phyloP scores from a whole-genome alignment of 2,329 filamentous ascomycete species.

The Botrytis fragariae region DNA sequence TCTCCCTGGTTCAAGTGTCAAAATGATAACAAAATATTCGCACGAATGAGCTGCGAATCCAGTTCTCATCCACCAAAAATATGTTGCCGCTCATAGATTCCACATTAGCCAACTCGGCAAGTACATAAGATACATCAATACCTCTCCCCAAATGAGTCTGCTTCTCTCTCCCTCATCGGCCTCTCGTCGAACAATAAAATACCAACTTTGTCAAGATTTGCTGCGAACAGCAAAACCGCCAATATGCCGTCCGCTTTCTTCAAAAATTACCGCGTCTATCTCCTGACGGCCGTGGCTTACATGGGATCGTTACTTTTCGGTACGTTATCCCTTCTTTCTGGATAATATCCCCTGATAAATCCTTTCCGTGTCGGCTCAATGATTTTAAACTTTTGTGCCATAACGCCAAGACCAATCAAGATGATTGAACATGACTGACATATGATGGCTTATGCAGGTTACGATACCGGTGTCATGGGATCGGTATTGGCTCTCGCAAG shows the following conservation, averaged over 20 bases:
- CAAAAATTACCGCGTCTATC: conserved; percentile 30
- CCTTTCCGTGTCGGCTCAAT: not conserved
- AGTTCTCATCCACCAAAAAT: not conserved
- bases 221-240: not conserved
- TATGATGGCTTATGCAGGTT: conserved; percentile 23
- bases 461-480: conserved; percentile 35
- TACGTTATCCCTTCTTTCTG: conserved; percentile 8
- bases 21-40: conserved; percentile 6
- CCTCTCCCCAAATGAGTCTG: not conserved
- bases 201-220: not conserved
- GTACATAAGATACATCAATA: conserved; percentile 7
- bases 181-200: conserved; percentile 11
- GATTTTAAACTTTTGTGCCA: not conserved
- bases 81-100: not conserved
- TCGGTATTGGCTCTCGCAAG: conserved; percentile 29
- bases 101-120: not conserved
- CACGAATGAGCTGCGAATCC: conserved; percentile 13
- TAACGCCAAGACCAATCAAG: not conserved
- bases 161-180: conserved; percentile 1
- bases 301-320: conserved; percentile 35
- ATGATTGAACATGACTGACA: conserved; percentile 15
- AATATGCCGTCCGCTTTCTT: conserved; percentile 27
- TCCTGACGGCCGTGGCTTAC: conserved; percentile 32
- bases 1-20: not conserved
- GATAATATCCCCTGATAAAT: not conserved